Percentiles rank a stretch among this genome's conserved stretches.
Evolutionary conservation across 2,329 filamentous ascomycete genomes (phyloP).

Genomic region (Fusarium dimerum): DNA sequence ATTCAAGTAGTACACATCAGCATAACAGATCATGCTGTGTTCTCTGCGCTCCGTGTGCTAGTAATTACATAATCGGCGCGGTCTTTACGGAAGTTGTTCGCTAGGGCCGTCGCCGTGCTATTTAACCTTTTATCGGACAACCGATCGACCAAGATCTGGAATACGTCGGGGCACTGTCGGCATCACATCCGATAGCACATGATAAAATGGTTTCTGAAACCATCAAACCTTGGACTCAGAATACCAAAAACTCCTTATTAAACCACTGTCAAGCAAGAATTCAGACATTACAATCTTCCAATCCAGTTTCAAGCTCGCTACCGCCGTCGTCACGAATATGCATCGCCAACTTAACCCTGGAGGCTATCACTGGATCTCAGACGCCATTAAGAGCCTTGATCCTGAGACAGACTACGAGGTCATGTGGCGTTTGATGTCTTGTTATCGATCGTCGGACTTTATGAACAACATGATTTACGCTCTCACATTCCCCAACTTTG

Average conservation of each 20-base stretch:
- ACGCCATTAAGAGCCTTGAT: slow-evolving; percentile 4
- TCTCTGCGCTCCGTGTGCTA: too few relatives aligned
- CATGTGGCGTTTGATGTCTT: slow-evolving; percentile 5
- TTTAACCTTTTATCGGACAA: too few relatives aligned
- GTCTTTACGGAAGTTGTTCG: too few relatives aligned
- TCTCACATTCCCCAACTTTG: slow-evolving; percentile 6
- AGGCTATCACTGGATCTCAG: slow-evolving; percentile 8
- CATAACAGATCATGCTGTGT: too few relatives aligned
- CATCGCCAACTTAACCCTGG: neutral
- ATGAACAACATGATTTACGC: slow-evolving; percentile 6
- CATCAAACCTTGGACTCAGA: neutral
- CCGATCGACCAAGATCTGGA: too few relatives aligned
- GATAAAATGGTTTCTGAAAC: neutral
- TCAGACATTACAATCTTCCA: neutral
- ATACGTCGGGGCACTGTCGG: too few relatives aligned
- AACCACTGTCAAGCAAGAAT: neutral
- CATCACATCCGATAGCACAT: too few relatives aligned
- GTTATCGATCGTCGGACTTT: slow-evolving; percentile 7
- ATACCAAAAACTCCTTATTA: neutral
- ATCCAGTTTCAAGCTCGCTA: neutral
- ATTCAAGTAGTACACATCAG: too few relatives aligned
- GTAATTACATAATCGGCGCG: too few relatives aligned
- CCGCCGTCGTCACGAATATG: neutral
- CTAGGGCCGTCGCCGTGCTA: too few relatives aligned
- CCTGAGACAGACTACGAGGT: slow-evolving; percentile 7